phyloP scores from a whole-genome alignment of 2,329 filamentous ascomycete species.

The Raffaelea arxii region DNA sequence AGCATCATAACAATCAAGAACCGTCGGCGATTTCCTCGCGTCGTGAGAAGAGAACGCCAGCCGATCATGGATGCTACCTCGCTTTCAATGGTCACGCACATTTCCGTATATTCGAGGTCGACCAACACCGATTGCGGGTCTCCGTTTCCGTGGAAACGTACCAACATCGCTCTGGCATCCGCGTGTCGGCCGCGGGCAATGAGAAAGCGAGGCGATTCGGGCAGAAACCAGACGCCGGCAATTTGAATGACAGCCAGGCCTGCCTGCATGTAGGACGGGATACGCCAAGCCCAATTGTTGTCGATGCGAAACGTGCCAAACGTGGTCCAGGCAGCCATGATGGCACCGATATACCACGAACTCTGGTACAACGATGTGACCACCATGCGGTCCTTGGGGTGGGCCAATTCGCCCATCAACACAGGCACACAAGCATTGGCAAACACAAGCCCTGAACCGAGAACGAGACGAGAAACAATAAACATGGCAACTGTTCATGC shows the following conservation, averaged over 20 bases:
- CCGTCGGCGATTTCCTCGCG: constrained; percentile 9
- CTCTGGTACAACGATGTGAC: constrained; percentile 2
- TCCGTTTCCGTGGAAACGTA: constrained; percentile 16
- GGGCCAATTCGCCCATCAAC: constrained; percentile 10
- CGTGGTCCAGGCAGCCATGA: constrained; percentile 29
- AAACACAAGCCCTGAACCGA: constrained; percentile 13
- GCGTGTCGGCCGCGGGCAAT: constrained; percentile 35
- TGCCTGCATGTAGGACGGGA: constrained; percentile 31
- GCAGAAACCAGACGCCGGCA: constrained; percentile 29
- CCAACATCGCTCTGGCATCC: constrained; percentile 40
- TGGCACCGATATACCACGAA: constrained; percentile 4
- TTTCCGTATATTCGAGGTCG: background rate
- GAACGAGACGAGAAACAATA: constrained; percentile 9
- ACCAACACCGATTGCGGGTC: background rate
- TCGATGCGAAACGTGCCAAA: constrained; percentile 22
- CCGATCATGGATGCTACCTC: background rate
- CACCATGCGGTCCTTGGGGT: constrained; percentile 6
- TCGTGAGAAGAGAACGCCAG: background rate
- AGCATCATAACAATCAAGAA: constrained; percentile 7
- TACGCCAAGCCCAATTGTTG: constrained; percentile 19
- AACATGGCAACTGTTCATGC: too few species aligned
- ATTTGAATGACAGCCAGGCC: constrained; percentile 33
- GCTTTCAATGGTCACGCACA: constrained; percentile 1
- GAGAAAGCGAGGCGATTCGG: constrained; percentile 44
- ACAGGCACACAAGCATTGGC: constrained; percentile 6